Conservation (phyloP, 345 rosid genomes). For the Punica granatum region DNA sequence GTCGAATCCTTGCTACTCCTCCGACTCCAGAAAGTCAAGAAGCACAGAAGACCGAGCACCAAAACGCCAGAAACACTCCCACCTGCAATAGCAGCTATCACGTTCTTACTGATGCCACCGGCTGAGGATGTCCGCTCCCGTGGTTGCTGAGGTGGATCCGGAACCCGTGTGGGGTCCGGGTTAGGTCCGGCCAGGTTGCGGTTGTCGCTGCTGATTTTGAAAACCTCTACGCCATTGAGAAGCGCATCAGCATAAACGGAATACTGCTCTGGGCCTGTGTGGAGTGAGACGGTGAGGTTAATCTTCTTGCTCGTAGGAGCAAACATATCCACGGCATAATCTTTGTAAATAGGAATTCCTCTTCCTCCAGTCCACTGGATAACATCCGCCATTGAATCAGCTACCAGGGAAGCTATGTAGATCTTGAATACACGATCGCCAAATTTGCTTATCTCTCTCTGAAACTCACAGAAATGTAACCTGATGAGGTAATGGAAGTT, state of each 20-base stretch:
- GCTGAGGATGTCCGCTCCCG: background rate
- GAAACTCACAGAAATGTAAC: conserved; percentile 21
- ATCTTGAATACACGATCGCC: conserved; percentile 17
- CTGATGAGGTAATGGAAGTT: conserved; percentile 26
- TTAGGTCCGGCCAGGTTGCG: conserved; percentile 21
- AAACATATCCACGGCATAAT: conserved; percentile 6
- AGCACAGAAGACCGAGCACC: background rate
- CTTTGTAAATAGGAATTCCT: conserved; percentile 23
- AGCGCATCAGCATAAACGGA: conserved; percentile 15
- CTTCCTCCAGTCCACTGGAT: conserved; percentile 4
- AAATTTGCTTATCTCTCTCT: background rate
- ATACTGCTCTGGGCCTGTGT: background rate
- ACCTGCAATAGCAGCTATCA: background rate
- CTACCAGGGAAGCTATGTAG: conserved; percentile 18
- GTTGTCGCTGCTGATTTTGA: conserved; percentile 16
- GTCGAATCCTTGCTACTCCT: background rate
- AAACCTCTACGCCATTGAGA: conserved; percentile 34
- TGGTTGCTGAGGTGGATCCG: background rate
- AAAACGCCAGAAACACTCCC: background rate
- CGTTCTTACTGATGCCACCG: background rate
- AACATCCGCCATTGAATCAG: background rate
- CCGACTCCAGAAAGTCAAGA: background rate
- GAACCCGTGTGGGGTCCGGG: conserved; percentile 11
- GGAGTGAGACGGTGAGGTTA: conserved; percentile 16
- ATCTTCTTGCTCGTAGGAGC: background rate